Base-by-base conservation (phyloP, 1,139 yeast species). In the Candida sojae region DNA sequence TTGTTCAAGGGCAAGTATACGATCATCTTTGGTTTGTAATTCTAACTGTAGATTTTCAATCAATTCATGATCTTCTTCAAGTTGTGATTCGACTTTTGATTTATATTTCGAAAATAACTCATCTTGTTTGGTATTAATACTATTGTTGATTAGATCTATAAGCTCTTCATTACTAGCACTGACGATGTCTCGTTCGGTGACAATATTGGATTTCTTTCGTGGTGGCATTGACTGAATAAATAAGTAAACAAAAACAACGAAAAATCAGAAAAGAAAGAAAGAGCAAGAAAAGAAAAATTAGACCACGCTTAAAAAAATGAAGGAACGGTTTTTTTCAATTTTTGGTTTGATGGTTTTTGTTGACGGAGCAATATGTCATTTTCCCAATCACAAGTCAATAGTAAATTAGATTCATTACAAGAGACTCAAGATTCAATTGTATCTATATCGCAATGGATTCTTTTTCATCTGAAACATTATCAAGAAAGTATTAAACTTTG, bases 351-450 rank as follows among this genome's bases (percentile, higher is more conserved):
- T 26, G 29, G 9, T 26, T 7, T 25, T 5, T 7, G n/a, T n/a
- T n/a, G n/a, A n/a, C n/a, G n/a, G n/a, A n/a, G n/a, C n/a, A n/a
- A n/a, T n/a, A n/a, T 86, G 90, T 82, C 91, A 13, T 86, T 80
- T 59, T 73, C 89, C 1, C 72, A 77, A 46, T 84, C 79, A 39
- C 74, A 70, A 35, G 80, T 87, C 48, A 62, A 62, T 43, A 73
- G 80, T 53, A 88, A 87, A 65, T 73, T 90, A 43, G 73, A 76
- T 6, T 66, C 77, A 8, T 72, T 89, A 42, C 86, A 83, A 58
- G 96, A 87, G 55, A 84, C 96, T 0, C 96, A 87, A 61, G 95
- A 88, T 52, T 82, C 92, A 9, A 89, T 89, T 57, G 93, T 88
- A 31, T 79, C 90, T 6, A 83, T 89, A 3, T 84, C 96, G 0